These are phyloP conservation scores for Zychaea mexicana DNA, from an alignment of 371 early-diverging fungal genomes.

Conservation along the genomic window DNA sequence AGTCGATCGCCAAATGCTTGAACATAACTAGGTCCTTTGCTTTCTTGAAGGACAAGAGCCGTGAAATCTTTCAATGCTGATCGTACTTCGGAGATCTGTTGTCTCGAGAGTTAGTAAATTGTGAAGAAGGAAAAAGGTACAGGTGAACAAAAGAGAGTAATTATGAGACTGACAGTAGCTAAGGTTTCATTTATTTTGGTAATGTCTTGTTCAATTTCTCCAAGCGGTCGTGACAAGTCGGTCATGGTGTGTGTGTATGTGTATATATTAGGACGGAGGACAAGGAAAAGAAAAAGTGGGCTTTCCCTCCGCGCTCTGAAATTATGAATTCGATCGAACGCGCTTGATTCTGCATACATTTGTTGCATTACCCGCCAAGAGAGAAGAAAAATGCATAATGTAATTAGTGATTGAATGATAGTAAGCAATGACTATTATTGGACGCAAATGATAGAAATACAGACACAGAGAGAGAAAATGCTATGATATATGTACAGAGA, in stretches of 20 bases:
- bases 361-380: no score
- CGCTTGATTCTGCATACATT: no score
- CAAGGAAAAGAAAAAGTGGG: neutral
- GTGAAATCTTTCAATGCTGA: constrained; percentile 31
- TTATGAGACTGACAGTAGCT: constrained; percentile 3
- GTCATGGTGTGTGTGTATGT: constrained; percentile 1
- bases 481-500: no score
- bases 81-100: constrained; percentile 41
- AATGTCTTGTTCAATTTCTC: constrained; percentile 16
- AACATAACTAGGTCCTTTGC: constrained; percentile 32
- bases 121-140: no score
- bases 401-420: no score
- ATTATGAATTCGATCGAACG: no score
- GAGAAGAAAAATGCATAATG: no score
- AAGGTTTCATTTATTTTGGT: constrained; percentile 10
- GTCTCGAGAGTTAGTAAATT: neutral
- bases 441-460: no score
- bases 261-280: neutral
- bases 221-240: constrained; percentile 7
- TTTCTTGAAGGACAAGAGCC: constrained; percentile 31
- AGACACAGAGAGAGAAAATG: no score
- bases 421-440: no score
- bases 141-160: neutral
- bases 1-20: constrained; percentile 32
- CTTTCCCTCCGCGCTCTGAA: neutral